Conservation (phyloP, 768 basidiomycete genomes). For the Boletus edulis region DNA sequence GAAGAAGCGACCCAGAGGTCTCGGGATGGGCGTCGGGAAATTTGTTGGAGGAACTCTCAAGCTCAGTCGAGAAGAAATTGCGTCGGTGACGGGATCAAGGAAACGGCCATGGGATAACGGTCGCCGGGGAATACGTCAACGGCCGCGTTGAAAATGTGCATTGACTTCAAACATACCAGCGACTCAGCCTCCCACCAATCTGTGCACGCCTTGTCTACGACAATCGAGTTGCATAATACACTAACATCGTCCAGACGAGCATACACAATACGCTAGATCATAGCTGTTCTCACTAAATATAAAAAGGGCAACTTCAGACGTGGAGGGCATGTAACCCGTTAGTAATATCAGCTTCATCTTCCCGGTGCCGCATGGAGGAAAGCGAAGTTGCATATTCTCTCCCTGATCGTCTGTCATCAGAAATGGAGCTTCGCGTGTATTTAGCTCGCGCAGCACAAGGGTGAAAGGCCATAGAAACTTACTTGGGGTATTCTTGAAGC, state of each 20-base stretch:
- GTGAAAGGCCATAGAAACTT: conserved; percentile 2
- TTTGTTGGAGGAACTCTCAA: conserved; percentile 69
- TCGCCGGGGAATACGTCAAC: background rate
- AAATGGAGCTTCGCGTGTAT: conserved; percentile 12
- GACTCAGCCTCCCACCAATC: too few relatives aligned
- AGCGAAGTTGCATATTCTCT: conserved; percentile 20
- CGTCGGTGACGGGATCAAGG: conserved; percentile 29
- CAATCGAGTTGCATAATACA: background rate
- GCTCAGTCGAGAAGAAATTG: conserved; percentile 62
- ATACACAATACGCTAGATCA: background rate
- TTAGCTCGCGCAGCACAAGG: conserved; percentile 4
- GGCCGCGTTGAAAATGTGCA: conserved; percentile 5
- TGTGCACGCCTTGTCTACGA: background rate
- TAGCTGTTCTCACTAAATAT: conserved; percentile 3
- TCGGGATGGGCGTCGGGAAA: conserved; percentile 77
- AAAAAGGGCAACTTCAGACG: conserved; percentile 13
- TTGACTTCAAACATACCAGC: background rate
- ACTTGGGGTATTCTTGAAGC: conserved; percentile 18
- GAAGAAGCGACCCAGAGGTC: conserved; percentile 57
- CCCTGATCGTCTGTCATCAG: conserved; percentile 27
- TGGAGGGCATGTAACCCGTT: conserved; percentile 21
- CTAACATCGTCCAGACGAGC: background rate
- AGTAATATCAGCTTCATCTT: conserved; percentile 25
- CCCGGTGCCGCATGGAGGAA: conserved; percentile 11
- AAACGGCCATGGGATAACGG: conserved; percentile 2